Percentiles rank a stretch among this genome's conserved stretches.
These are phyloP conservation scores for Trichophyton simii DNA, from an alignment of 2,329 filamentous ascomycete genomes.

Conservation along the genomic window DNA sequence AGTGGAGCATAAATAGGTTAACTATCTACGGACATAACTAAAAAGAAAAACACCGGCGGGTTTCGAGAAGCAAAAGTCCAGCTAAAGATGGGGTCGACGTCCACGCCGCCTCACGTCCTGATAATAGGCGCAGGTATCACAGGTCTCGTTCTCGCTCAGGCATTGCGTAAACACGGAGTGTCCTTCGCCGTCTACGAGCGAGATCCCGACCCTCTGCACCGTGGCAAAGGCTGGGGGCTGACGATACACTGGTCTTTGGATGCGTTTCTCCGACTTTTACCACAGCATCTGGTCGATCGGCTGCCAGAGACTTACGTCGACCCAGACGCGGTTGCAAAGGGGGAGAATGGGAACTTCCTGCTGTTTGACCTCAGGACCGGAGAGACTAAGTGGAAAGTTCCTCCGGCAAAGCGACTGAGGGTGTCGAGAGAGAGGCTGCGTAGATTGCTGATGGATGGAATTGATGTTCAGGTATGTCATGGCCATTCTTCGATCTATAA, in stretches of 20 bases:
- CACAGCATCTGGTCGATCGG: conserved; percentile 12
- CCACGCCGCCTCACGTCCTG: conserved; percentile 23
- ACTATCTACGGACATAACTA: not conserved
- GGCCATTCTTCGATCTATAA: not conserved
- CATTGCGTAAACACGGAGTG: conserved; percentile 16
- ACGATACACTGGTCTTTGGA: conserved; percentile 46
- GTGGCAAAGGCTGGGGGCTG: conserved; percentile 37
- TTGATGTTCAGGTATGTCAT: conserved; percentile 36
- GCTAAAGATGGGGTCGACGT: conserved; percentile 13
- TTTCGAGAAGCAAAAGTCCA: not conserved
- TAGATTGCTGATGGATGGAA: conserved; percentile 33
- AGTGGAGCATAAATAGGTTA: not conserved
- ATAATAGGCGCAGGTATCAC: conserved; percentile 24
- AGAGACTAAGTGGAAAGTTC: conserved; percentile 34
- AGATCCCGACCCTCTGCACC: conserved; percentile 3
- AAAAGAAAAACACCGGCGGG: not conserved
- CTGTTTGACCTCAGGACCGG: conserved; percentile 46
- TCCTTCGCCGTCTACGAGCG: conserved; percentile 8
- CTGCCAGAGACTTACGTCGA: conserved; percentile 44
- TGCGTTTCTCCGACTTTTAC: conserved; percentile 2
- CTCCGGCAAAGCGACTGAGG: conserved; percentile 36
- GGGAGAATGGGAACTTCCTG: conserved; percentile 39
- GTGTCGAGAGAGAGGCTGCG: conserved; percentile 38
- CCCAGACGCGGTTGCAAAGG: conserved; percentile 36
- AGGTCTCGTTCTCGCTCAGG: conserved; percentile 33